Percentiles rank a stretch among this genome's conserved stretches.
phyloP scores from a whole-genome alignment of 805 yeast species.

The Myxozyma vanderwaltii region DNA sequence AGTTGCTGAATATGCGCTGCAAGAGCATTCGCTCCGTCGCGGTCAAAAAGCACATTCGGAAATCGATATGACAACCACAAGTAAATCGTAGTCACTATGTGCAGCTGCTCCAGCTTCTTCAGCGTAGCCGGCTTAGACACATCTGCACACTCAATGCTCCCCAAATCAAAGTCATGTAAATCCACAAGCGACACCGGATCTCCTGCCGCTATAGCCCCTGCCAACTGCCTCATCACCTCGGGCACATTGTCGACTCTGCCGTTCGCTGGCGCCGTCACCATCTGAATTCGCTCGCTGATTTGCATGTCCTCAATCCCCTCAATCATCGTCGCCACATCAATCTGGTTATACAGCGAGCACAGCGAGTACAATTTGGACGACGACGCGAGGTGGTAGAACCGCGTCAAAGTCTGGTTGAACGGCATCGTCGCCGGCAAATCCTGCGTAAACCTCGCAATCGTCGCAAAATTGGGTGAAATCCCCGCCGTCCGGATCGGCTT shows the following conservation, averaged over 20 bases:
- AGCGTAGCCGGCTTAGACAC: slow-evolving; percentile 21
- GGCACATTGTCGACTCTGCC: slow-evolving; percentile 41
- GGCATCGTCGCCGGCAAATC: slow-evolving; percentile 57
- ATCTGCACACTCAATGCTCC: slow-evolving; percentile 20
- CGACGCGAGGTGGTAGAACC: slow-evolving; percentile 50
- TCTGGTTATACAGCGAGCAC: slow-evolving; percentile 46
- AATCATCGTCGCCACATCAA: slow-evolving; percentile 50
- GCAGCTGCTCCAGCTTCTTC: slow-evolving; percentile 28
- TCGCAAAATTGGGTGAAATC: slow-evolving; percentile 76
- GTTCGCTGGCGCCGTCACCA: slow-evolving; percentile 66
- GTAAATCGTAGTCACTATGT: slow-evolving; percentile 47
- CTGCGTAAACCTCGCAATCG: slow-evolving; percentile 68
- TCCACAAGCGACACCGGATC: slow-evolving; percentile 60
- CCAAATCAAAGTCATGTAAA: slow-evolving; percentile 40
- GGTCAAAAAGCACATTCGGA: slow-evolving; percentile 77
- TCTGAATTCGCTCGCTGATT: slow-evolving; percentile 57
- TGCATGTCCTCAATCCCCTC: slow-evolving; percentile 49
- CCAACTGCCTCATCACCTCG: slow-evolving; percentile 51
- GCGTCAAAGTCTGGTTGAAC: slow-evolving; percentile 51
- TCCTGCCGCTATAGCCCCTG: slow-evolving; percentile 58
- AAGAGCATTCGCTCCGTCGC: slow-evolving; percentile 69
- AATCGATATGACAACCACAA: slow-evolving; percentile 81
- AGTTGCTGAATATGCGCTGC: slow-evolving; percentile 43
- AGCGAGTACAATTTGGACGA: slow-evolving; percentile 43
- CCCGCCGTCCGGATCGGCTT: slow-evolving; percentile 60